Conservation (phyloP, 73 alveolate genomes). For the Effrenium voratum region DNA sequence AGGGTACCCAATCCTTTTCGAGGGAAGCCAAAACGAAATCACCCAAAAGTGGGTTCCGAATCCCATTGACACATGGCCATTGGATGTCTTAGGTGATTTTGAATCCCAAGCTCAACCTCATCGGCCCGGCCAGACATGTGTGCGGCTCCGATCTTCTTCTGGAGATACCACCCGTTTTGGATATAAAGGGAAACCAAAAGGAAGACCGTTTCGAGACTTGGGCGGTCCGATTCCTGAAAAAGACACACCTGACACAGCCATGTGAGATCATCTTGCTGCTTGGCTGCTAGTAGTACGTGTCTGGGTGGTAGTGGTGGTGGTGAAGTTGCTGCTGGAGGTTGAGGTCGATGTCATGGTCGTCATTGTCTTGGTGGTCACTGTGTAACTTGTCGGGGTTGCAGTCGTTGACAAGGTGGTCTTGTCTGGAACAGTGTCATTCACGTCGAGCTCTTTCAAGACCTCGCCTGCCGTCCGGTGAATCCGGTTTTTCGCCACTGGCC, state of each 20-base stretch:
- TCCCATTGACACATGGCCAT: neutral
- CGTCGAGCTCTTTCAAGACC: too few species aligned
- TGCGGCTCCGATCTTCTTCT: neutral
- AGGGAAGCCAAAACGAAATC: neutral
- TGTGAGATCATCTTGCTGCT: neutral
- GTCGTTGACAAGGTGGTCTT: too few species aligned
- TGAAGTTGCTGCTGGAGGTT: slow-evolving; percentile 3
- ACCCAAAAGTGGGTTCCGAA: neutral
- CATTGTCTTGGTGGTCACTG: neutral
- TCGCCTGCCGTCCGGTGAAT: too few species aligned
- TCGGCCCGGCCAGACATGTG: neutral
- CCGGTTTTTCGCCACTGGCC: too few species aligned
- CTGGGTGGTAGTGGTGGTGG: slow-evolving; percentile 30
- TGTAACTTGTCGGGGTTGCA: too few species aligned
- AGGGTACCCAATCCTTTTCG: neutral
- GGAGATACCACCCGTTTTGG: neutral
- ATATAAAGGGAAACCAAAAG: neutral
- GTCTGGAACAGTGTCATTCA: too few species aligned
- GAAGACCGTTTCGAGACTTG: neutral
- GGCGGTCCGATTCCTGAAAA: neutral
- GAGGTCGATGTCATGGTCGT: neutral
- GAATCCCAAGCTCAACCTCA: too few species aligned
- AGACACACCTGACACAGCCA: too few species aligned
- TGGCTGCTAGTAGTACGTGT: slow-evolving; percentile 19
- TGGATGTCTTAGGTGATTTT: too few species aligned